Conservation (phyloP, 768 basidiomycete species). For the Boletus tomentosulus region DNA sequence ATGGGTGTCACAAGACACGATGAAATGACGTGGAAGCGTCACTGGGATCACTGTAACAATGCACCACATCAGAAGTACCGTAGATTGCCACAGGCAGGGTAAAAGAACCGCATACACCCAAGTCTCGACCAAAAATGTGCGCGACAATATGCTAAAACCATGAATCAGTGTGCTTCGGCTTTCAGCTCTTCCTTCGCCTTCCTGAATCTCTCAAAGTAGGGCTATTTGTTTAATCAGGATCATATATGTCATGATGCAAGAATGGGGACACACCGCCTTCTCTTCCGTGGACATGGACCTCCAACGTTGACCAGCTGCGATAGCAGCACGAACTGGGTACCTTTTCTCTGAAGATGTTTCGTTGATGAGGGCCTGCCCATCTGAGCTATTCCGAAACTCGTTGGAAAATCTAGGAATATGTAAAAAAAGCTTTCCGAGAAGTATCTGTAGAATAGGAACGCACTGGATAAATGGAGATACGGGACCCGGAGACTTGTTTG, state of each 20-base stretch:
- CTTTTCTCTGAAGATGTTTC: constrained; percentile 2
- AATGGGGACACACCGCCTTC: constrained; percentile 24
- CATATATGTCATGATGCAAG: neutral
- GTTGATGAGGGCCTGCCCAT: constrained; percentile 13
- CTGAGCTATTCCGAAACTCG: constrained; percentile 16
- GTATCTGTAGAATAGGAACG: neutral
- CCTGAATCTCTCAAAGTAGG: constrained; percentile 17
- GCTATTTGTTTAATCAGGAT: constrained; percentile 11
- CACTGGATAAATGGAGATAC: constrained; percentile 24
- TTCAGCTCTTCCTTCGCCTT: constrained; percentile 14
- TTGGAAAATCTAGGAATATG: constrained; percentile 15
- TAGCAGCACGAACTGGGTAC: neutral
- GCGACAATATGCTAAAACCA: constrained; percentile 5
- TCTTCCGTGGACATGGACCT: constrained; percentile 29
- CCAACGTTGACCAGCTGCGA: constrained; percentile 28
- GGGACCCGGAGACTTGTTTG: neutral
- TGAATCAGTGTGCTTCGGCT: neutral
- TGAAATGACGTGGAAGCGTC: neutral
- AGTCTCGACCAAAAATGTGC: neutral
- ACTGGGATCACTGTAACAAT: constrained; percentile 8
- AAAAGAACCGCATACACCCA: constrained; percentile 1
- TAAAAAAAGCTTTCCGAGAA: neutral
- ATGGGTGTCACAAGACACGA: neutral
- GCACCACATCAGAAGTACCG: constrained; percentile 8
- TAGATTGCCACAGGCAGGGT: neutral